These are phyloP conservation scores for Neurospora sp. DNA, from an alignment of 495 filamentous ascomycete genomes.

Conservation along the genomic window DNA sequence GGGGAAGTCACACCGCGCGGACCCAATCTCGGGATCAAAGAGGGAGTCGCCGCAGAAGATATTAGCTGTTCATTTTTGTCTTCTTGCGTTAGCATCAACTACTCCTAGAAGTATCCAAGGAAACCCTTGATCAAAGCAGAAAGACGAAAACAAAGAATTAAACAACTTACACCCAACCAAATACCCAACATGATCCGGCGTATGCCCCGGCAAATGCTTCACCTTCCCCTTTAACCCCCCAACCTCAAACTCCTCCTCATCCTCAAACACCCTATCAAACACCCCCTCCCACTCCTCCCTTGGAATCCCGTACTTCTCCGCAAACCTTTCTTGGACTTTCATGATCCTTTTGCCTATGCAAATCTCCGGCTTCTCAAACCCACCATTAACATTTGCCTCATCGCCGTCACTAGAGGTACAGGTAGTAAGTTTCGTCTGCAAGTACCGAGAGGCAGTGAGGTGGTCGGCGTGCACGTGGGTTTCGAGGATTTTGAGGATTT, in stretches of 20 bases:
- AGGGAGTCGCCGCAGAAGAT: slow-evolving; percentile 54
- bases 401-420: background rate
- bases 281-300: slow-evolving; percentile 29
- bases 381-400: background rate
- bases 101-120: no score
- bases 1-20: slow-evolving; percentile 52
- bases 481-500: slow-evolving; percentile 41
- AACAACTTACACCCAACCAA: slow-evolving; percentile 35
- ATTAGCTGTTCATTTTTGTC: slow-evolving; percentile 24
- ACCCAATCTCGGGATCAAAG: slow-evolving; percentile 49
- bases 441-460: slow-evolving; percentile 46
- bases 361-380: slow-evolving; percentile 26
- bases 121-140: background rate
- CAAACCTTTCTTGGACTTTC: slow-evolving; percentile 42
- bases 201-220: slow-evolving; percentile 51
- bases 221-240: slow-evolving; percentile 37
- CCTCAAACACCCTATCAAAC: slow-evolving; percentile 45
- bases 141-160: background rate
- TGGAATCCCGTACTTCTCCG: slow-evolving; percentile 34
- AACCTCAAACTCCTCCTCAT: slow-evolving; percentile 42
- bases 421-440: slow-evolving; percentile 33
- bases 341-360: slow-evolving; percentile 47
- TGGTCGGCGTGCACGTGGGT: slow-evolving; percentile 57
- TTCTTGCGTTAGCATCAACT: background rate
- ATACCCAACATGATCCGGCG: slow-evolving; percentile 54